Base-by-base conservation (phyloP, 2,329 filamentous ascomycete genomes). In the Trichoderma asperellum region DNA sequence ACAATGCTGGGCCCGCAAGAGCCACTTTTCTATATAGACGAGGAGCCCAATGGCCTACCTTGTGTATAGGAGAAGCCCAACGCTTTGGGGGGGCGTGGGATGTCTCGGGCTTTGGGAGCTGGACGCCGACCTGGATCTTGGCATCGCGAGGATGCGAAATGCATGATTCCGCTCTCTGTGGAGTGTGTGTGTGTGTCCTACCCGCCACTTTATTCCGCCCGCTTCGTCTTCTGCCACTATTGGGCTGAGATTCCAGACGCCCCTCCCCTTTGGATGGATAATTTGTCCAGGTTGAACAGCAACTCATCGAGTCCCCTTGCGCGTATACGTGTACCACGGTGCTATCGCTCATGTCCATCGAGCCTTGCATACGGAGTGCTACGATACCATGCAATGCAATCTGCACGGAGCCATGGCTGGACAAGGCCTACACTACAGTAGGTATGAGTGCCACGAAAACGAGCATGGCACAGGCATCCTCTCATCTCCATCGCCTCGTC, bases 41-140 rank as follows among this genome's bases (percentile, higher is more conserved):
- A 63, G 16, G 47, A 63, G 60, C 29, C 60, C 60, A n/a, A 32
- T 43, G 18, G 43, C 60, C 10, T 37, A 32, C 4, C 5, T 32
- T 32, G 43, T 62, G 56, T 24, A n/a, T 34, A 11, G 32, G 21
- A 11, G 32, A 34, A 27, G 12, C 40, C 18, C 40, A 43, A n/a
- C 8, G 8, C 4, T 21, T 11, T 18, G 47, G 47, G 35, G 8
- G 2, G 32, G 34, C 24, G 24, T n/a, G 14, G 11, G 11, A 64
- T 56, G 62, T 65, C 62, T 65, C 62, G 52, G 62, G 62, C 62
- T 65, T 56, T 56, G 52, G 11, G 29, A 43, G 49, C 35, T 65
- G 62, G 24, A 65, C 62, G 62, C 52, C 62, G 62, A 65, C 49
- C 11, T 56, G 11, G 35, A 43, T 27, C 24, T 57, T 21, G 32